Conservation (phyloP, 1,139 yeast genomes). For the Pneumocystis sp. region DNA sequence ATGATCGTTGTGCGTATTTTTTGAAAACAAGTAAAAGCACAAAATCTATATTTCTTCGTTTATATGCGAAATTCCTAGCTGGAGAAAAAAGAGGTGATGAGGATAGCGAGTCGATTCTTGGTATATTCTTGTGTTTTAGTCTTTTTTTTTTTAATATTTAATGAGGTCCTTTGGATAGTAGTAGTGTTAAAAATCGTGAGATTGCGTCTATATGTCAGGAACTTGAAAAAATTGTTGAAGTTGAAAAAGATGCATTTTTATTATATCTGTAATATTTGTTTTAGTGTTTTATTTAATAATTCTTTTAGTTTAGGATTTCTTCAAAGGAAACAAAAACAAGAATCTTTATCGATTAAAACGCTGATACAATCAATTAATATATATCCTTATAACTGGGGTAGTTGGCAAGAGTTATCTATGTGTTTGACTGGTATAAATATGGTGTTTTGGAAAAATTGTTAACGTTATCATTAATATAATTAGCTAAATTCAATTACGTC, state of each 20-base stretch:
- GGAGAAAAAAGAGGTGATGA: conserved; percentile 66
- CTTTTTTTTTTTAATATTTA: not conserved
- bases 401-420: conserved; percentile 71
- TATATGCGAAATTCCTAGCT: conserved; percentile 53
- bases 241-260: conserved; percentile 40
- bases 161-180: conserved; percentile 28
- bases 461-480: not conserved
- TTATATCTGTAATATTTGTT: conserved; percentile 36
- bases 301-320: conserved; percentile 24
- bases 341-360: conserved; percentile 22
- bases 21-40: conserved; percentile 39
- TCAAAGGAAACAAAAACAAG: conserved; percentile 13
- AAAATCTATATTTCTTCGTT: conserved; percentile 45
- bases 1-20: conserved; percentile 54
- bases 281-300: not conserved
- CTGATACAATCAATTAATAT: conserved; percentile 41
- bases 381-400: conserved; percentile 85
- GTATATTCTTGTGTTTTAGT: not conserved
- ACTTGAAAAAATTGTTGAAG: conserved; percentile 18
- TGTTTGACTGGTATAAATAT: conserved; percentile 29
- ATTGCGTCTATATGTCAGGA: conserved; percentile 23
- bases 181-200: conserved; percentile 23
- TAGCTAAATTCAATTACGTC: conserved; percentile 11
- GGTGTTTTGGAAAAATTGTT: conserved; percentile 16
- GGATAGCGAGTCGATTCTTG: conserved; percentile 51